These are phyloP conservation scores for Gyromitra esculenta DNA, from an alignment of 2,329 filamentous ascomycete genomes.

Conservation along the genomic window DNA sequence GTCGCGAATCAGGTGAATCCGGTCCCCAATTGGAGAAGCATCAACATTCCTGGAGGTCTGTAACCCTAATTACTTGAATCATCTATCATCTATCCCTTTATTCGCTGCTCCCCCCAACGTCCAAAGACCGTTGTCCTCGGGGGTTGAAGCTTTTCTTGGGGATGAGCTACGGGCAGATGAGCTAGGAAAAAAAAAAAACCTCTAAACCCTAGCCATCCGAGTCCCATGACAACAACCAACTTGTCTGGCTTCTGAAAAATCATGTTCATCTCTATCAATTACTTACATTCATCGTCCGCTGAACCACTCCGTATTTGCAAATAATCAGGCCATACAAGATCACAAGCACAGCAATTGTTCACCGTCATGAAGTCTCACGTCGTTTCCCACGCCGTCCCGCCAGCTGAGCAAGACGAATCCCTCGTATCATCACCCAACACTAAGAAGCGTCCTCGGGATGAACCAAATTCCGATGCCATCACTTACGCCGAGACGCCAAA, in stretches of 20 bases:
- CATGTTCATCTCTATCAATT: constrained; percentile 31
- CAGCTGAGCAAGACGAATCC: constrained; percentile 26
- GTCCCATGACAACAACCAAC: constrained; percentile 31
- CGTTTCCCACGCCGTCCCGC: constrained; percentile 40
- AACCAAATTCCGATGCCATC: constrained; percentile 37
- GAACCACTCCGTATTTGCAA: constrained; percentile 35
- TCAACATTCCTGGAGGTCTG: constrained; percentile 52
- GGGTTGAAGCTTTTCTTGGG: constrained; percentile 6
- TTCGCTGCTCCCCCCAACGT: constrained; percentile 27
- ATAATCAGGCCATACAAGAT: constrained; percentile 49
- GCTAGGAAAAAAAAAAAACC: constrained; percentile 26
- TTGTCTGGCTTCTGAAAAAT: constrained; percentile 22
- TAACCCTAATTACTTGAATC: constrained; percentile 30
- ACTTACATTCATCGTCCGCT: constrained; percentile 36
- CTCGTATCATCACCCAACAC: constrained; percentile 26
- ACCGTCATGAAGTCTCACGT: constrained; percentile 48
- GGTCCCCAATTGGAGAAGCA: constrained; percentile 54
- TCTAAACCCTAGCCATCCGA: constrained; percentile 31
- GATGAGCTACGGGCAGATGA: constrained; percentile 34
- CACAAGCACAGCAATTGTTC: constrained; percentile 53
- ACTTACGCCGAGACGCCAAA: constrained; percentile 20
- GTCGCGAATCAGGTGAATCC: constrained; percentile 51
- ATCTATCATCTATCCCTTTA: constrained; percentile 20
- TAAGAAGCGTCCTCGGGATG: constrained; percentile 47
- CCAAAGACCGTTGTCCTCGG: constrained; percentile 27